phyloP scores from a whole-genome alignment of 2,329 filamentous ascomycete species.

The Colletotrichum musae region DNA sequence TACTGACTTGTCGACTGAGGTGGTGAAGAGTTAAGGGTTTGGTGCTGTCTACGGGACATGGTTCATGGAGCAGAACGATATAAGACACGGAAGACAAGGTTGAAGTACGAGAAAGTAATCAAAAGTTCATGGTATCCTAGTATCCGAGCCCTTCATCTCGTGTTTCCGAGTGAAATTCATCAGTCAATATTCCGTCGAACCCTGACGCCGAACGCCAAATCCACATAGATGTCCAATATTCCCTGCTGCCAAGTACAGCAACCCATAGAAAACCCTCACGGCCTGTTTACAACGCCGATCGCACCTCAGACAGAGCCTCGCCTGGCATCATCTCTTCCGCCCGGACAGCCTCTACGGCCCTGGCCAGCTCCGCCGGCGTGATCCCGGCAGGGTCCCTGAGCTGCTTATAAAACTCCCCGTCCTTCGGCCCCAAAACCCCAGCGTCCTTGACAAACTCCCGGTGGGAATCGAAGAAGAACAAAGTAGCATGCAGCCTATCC shows the following conservation, averaged over 20 bases:
- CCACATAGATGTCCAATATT: too few relatives aligned
- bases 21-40: slow-evolving; percentile 44
- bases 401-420: slow-evolving; percentile 43
- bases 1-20: slow-evolving; percentile 52
- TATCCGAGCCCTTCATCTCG: too few relatives aligned
- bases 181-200: too few relatives aligned
- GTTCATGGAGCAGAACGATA: too few relatives aligned
- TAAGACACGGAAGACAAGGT: too few relatives aligned
- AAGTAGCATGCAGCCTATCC: slow-evolving; percentile 50
- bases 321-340: background rate
- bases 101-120: too few relatives aligned
- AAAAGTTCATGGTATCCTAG: too few relatives aligned
- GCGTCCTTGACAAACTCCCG: slow-evolving; percentile 50
- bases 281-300: background rate
- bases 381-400: slow-evolving; percentile 43
- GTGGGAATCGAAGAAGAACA: slow-evolving; percentile 54
- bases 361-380: slow-evolving; percentile 42
- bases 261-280: background rate
- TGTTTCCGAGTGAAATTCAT: too few relatives aligned
- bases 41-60: background rate
- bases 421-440: slow-evolving; percentile 49
- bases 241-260: too few relatives aligned
- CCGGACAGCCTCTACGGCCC: slow-evolving; percentile 42
- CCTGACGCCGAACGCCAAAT: too few relatives aligned
- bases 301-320: background rate